These are phyloP conservation scores for Bretschneidera sinensis DNA, from an alignment of 345 rosid species.

Conservation along the genomic window DNA sequence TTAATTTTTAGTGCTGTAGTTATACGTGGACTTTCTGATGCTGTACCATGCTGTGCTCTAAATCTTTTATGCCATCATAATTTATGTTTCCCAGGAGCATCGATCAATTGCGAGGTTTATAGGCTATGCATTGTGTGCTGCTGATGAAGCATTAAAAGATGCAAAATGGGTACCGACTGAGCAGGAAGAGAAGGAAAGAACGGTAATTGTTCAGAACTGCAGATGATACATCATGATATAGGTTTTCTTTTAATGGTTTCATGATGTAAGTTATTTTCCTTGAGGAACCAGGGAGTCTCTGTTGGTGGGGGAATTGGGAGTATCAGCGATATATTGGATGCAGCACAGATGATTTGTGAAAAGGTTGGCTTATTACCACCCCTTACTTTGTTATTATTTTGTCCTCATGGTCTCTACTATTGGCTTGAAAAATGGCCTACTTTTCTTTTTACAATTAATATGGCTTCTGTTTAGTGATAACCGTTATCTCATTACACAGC, in stretches of 20 bases:
- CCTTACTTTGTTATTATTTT: background rate
- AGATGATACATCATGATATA: background rate
- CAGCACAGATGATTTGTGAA: conserved; percentile 83
- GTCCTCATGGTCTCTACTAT: background rate
- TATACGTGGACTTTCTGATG: no score
- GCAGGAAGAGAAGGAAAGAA: conserved; percentile 72
- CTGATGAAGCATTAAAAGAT: conserved; percentile 86
- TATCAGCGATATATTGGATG: conserved; percentile 75
- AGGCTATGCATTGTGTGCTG: conserved; percentile 87
- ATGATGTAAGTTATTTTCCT: conserved; percentile 25
- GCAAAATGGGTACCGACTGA: conserved; percentile 72
- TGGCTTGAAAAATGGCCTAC: no score
- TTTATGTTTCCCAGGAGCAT: conserved; percentile 41
- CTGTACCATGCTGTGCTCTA: no score
- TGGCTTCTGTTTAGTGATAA: no score
- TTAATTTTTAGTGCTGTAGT: background rate
- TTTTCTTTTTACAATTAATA: no score
- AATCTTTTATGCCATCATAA: background rate
- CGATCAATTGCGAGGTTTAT: conserved; percentile 75
- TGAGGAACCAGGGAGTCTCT: conserved; percentile 74
- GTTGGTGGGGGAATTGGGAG: conserved; percentile 97
- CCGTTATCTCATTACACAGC: conserved; percentile 43
- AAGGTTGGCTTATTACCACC: conserved; percentile 47
- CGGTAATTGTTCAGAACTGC: conserved; percentile 35
- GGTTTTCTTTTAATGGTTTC: conserved; percentile 14